These are phyloP conservation scores for Trichoderma pleuroti DNA, from an alignment of 2,329 filamentous ascomycete species.

Conservation along the genomic window DNA sequence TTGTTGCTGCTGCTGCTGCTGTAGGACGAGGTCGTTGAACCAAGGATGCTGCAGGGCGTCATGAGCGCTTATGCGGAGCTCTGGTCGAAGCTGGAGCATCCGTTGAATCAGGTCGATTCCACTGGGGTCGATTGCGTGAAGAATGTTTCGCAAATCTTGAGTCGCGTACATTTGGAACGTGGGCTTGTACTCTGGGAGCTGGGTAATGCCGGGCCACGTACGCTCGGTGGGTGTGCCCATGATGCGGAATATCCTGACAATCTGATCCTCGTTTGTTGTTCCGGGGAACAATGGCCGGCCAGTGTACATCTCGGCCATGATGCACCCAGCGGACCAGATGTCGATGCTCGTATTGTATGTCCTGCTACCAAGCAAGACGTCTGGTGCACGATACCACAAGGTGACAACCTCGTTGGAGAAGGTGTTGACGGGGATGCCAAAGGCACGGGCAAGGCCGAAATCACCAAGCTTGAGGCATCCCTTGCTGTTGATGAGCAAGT, in stretches of 20 bases:
- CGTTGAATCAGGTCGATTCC: conserved; percentile 83
- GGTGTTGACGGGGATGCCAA: conserved; percentile 95
- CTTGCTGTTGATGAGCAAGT: conserved; percentile 89
- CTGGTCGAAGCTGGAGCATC: conserved; percentile 90
- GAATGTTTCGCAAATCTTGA: conserved; percentile 79
- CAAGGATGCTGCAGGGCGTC: conserved; percentile 87
- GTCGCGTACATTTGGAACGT: conserved; percentile 94
- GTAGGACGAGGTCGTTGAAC: conserved; percentile 73
- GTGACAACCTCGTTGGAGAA: conserved; percentile 98
- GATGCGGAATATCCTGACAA: conserved; percentile 93
- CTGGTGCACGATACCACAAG: conserved; percentile 94
- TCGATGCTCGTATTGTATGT: conserved; percentile 99
- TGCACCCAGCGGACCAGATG: conserved; percentile 98
- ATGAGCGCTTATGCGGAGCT: conserved; percentile 82
- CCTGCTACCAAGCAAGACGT: conserved; percentile 86
- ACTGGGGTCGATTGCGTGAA: conserved; percentile 83
- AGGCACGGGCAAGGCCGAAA: conserved; percentile 89
- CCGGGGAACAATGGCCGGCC: conserved; percentile 93
- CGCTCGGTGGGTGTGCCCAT: conserved; percentile 98
- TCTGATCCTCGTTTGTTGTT: conserved; percentile 96
- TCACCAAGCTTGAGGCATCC: conserved; percentile 89
- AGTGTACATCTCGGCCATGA: conserved; percentile 99
- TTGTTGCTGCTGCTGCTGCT: conserved; percentile 45
- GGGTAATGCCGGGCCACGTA: conserved; percentile 90
- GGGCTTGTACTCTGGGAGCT: conserved; percentile 96